Conservation (phyloP, 805 yeast genomes). For the Monosporozyma solicola region DNA sequence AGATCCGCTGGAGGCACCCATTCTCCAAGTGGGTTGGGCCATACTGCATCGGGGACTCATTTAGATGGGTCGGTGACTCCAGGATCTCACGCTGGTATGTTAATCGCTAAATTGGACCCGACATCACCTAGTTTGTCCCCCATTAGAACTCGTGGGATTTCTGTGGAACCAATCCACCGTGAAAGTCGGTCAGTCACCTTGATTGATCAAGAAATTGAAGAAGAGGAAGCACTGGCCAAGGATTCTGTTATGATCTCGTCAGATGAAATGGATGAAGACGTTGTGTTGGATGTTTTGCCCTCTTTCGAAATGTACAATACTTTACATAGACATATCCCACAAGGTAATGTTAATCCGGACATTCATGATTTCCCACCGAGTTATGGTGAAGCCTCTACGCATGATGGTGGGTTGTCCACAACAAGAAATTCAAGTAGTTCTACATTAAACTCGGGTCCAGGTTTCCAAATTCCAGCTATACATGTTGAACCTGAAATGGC, state of each 20-base stretch:
- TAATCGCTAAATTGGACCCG: neutral
- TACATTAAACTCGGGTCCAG: neutral
- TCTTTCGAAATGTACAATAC: constrained; percentile 23
- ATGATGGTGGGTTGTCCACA: neutral
- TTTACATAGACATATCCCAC: constrained; percentile 19
- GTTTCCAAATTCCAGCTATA: neutral
- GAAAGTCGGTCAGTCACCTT: neutral
- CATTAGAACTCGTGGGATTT: constrained; percentile 2
- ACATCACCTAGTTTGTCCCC: constrained; percentile 1
- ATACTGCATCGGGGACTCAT: neutral
- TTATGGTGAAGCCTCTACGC: constrained; percentile 6
- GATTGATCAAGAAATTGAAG: neutral
- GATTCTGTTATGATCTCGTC: neutral
- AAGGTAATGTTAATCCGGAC: constrained; percentile 15
- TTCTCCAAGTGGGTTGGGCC: neutral
- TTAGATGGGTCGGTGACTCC: neutral
- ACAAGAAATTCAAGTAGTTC: neutral
- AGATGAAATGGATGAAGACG: constrained; percentile 1
- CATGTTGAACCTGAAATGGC: neutral
- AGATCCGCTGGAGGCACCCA: neutral
- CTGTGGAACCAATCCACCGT: neutral
- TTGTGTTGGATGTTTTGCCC: constrained; percentile 19
- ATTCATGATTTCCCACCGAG: constrained; percentile 14
- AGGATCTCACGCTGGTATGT: neutral
- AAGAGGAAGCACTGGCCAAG: neutral